phyloP scores from a whole-genome alignment of 164 flowering plant genomes.

The Chimonanthus praecox region DNA sequence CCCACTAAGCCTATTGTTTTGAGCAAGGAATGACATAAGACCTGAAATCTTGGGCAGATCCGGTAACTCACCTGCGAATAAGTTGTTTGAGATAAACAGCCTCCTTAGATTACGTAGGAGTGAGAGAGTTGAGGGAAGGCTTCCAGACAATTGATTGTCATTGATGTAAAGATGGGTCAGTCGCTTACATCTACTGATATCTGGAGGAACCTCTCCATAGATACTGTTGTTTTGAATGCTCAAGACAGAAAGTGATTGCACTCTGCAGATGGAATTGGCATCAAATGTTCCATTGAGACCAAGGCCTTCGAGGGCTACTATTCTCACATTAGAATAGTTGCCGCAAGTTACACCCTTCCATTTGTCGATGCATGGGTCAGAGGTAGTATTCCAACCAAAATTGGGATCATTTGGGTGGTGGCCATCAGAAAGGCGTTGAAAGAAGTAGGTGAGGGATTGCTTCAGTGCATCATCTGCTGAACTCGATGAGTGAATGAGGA shows the following conservation, averaged over 20 bases:
- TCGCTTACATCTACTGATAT: slow-evolving; percentile 34
- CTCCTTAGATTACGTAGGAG: slow-evolving; percentile 30
- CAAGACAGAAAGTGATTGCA: slow-evolving; percentile 27
- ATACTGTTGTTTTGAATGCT: slow-evolving; percentile 35
- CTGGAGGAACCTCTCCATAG: slow-evolving; percentile 29
- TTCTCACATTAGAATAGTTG: slow-evolving; percentile 9
- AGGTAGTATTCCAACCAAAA: slow-evolving; percentile 31
- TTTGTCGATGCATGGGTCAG: slow-evolving; percentile 39
- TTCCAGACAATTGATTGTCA: slow-evolving; percentile 32
- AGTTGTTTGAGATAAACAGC: slow-evolving; percentile 36
- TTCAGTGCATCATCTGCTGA: slow-evolving; percentile 25
- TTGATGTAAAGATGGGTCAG: slow-evolving; percentile 33
- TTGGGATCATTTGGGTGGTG: slow-evolving; percentile 8
- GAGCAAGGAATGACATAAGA: slow-evolving; percentile 31
- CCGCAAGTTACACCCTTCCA: slow-evolving; percentile 42
- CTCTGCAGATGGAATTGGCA: slow-evolving; percentile 27
- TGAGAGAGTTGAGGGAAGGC: slow-evolving; percentile 32
- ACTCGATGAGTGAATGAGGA: slow-evolving; percentile 16
- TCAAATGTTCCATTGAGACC: slow-evolving; percentile 32
- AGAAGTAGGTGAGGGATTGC: slow-evolving; percentile 25
- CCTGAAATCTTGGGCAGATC: slow-evolving; percentile 40
- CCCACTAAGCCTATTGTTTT: slow-evolving; percentile 42
- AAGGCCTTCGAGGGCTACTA: slow-evolving; percentile 22
- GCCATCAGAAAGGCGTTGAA: slow-evolving; percentile 15
- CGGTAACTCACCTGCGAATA: slow-evolving; percentile 42